Conservation (phyloP, 257 asterid genomes). For the Ophiorrhiza pumila region DNA sequence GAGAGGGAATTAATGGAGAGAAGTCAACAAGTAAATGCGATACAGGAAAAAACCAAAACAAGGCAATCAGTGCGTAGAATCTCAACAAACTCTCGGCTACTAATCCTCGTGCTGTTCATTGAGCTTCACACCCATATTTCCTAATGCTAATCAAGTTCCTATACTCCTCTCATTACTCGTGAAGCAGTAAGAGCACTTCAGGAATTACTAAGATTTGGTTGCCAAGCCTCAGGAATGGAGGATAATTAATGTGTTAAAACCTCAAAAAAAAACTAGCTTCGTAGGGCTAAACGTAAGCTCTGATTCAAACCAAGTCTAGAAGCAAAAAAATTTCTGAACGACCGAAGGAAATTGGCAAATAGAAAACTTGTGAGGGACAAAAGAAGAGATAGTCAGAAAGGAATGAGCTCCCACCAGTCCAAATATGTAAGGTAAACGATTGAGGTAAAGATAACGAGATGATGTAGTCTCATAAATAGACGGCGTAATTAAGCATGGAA, state of each 20-base stretch:
- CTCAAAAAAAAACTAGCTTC: background rate
- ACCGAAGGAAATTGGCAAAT: background rate
- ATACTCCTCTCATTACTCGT: background rate
- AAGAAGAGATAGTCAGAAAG: background rate
- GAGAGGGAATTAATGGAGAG: background rate
- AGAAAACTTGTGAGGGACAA: background rate
- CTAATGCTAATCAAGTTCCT: background rate
- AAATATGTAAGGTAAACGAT: background rate
- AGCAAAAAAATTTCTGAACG: background rate
- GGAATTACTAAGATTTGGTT: background rate
- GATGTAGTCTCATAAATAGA: background rate
- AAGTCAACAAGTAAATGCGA: background rate
- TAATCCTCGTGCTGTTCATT: background rate
- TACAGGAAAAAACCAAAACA: background rate
- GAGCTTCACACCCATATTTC: too few species aligned
- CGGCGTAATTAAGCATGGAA: background rate
- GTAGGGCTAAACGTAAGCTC: background rate
- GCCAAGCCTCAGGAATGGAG: background rate
- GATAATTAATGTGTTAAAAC: background rate
- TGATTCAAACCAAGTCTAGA: background rate
- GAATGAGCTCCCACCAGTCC: background rate
- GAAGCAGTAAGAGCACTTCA: background rate
- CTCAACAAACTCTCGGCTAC: background rate
- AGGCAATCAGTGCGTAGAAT: background rate
- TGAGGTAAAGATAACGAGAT: background rate